These are phyloP conservation scores for Pseudogymnoascus sp. DNA, from an alignment of 2,329 filamentous ascomycete species.

Conservation along the genomic window DNA sequence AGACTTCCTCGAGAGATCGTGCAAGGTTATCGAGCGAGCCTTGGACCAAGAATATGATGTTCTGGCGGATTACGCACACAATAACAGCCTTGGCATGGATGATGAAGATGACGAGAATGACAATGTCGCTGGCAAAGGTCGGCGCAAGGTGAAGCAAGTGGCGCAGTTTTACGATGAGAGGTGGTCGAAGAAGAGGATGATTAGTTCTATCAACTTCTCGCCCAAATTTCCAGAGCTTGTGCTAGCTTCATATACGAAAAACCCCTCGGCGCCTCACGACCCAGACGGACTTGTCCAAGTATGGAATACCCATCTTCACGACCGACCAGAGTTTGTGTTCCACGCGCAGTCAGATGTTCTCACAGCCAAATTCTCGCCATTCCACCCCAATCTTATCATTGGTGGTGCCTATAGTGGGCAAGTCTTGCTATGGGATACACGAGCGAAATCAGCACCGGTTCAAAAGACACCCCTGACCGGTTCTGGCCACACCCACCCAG, in stretches of 20 bases:
- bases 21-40: constrained; percentile 93
- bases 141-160: constrained; percentile 75
- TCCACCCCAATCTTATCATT: constrained; percentile 92
- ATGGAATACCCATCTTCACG: constrained; percentile 94
- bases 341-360: constrained; percentile 94
- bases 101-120: constrained; percentile 77
- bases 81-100: constrained; percentile 62
- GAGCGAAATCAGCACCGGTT: constrained; percentile 80
- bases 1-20: constrained; percentile 90
- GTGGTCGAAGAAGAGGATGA: constrained; percentile 97
- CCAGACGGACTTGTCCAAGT: constrained; percentile 90
- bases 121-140: constrained; percentile 63
- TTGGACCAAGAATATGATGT: constrained; percentile 96
- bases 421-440: constrained; percentile 93
- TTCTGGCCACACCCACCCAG: constrained; percentile 89
- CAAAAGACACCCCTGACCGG: constrained; percentile 95
- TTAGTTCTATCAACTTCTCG: constrained; percentile 92
- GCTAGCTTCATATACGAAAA: constrained; percentile 94
- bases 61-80: constrained; percentile 85
- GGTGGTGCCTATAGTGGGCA: constrained; percentile 96
- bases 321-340: constrained; percentile 92
- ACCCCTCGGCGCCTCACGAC: constrained; percentile 87
- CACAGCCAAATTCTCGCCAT: constrained; percentile 95
- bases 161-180: constrained; percentile 91
- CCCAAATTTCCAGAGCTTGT: constrained; percentile 91